These are phyloP conservation scores for Saccharomyces uvarum DNA, from an alignment of 1,139 yeast genomes.

Conservation along the genomic window DNA sequence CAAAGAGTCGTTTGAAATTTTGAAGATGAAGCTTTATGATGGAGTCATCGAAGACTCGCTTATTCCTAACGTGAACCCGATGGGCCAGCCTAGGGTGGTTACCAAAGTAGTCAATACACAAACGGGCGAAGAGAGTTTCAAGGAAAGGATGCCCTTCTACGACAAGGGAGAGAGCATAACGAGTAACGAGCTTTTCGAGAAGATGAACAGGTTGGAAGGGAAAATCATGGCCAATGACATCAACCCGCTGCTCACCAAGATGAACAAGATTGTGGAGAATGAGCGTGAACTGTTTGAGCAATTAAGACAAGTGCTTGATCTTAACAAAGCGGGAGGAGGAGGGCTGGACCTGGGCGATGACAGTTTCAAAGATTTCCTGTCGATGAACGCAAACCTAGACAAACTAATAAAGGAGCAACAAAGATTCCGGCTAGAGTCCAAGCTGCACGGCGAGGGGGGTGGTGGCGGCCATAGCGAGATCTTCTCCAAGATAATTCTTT, in stretches of 20 bases:
- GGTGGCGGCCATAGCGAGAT: constrained; percentile 21
- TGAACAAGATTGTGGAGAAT: constrained; percentile 10
- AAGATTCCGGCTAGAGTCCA: constrained; percentile 19
- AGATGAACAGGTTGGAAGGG: constrained; percentile 19
- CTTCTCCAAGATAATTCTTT: constrained; percentile 22
- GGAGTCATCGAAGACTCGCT: constrained; percentile 43
- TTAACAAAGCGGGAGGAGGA: constrained; percentile 10
- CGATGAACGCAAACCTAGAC: constrained; percentile 21
- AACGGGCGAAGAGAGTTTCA: constrained; percentile 14
- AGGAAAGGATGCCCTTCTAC: constrained; percentile 12
- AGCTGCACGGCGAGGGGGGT: constrained; percentile 4
- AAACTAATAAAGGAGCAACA: constrained; percentile 25
- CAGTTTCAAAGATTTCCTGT: constrained; percentile 23
- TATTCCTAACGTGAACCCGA: constrained; percentile 47
- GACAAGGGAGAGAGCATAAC: constrained; percentile 8
- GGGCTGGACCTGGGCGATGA: constrained; percentile 12
- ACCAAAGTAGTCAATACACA: constrained; percentile 23
- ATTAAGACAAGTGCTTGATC: not conserved
- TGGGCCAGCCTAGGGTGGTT: constrained; percentile 36
- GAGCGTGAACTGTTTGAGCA: constrained; percentile 5
- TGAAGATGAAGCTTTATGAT: constrained; percentile 46
- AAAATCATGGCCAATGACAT: constrained; percentile 20
- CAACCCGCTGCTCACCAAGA: constrained; percentile 8
- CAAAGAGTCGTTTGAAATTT: constrained; percentile 49
- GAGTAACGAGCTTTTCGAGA: constrained; percentile 13